Conservation (phyloP, 805 yeast genomes). For the Candida easanensis region DNA sequence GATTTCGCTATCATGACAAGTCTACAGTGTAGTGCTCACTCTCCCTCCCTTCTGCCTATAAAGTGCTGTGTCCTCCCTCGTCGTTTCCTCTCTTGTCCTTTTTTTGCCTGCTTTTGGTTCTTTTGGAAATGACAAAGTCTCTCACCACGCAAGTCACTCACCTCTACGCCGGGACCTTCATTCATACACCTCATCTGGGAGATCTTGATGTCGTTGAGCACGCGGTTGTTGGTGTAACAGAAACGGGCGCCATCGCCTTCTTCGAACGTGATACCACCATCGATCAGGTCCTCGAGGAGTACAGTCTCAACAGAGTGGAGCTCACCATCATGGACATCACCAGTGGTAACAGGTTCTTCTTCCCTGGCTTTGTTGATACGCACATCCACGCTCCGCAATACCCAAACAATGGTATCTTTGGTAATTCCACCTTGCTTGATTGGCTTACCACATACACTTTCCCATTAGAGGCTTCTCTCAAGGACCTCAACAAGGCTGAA, state of each 20-base stretch:
- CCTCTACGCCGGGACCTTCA: conserved; percentile 65
- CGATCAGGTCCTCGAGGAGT: conserved; percentile 10
- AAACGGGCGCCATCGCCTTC: conserved; percentile 33
- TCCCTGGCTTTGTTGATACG: conserved; percentile 82
- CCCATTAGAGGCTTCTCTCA: conserved; percentile 75
- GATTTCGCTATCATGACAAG: too few species aligned
- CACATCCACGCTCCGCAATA: conserved; percentile 85
- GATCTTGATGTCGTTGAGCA: conserved; percentile 51
- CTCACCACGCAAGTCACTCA: conserved; percentile 15
- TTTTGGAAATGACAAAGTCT: conserved; percentile 6
- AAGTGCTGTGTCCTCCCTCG: too few species aligned
- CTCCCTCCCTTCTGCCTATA: too few species aligned
- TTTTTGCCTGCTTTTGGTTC: neutral
- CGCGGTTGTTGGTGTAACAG: conserved; percentile 61
- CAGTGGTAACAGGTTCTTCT: conserved; percentile 50
- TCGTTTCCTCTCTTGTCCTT: too few species aligned
- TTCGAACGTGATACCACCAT: conserved; percentile 19
- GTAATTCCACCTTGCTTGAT: conserved; percentile 78
- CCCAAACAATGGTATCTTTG: conserved; percentile 81
- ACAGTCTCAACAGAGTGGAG: conserved; percentile 25
- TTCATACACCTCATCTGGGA: conserved; percentile 66
- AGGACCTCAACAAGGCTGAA: conserved; percentile 50
- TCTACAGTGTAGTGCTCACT: too few species aligned
- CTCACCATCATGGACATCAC: conserved; percentile 34
- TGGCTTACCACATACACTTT: conserved; percentile 90